Base-by-base conservation (phyloP, 371 early-diverging fungal genomes). In the Mucor mucedo region DNA sequence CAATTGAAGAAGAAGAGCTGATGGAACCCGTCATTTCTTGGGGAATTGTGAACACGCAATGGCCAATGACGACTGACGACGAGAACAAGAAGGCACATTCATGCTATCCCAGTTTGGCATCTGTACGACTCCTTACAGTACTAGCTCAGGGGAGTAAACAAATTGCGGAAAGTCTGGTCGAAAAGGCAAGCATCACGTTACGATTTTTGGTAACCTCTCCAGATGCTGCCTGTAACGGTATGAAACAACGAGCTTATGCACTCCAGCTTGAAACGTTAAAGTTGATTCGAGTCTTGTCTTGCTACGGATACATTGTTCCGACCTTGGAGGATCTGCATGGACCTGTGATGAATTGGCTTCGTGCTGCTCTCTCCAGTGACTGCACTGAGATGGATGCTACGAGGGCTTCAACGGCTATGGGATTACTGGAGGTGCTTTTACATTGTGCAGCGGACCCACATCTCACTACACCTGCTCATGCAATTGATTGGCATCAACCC, bases 401-500 rank as follows among this genome's bases (percentile, higher is more conserved):
- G 2, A 63, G 76, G n/a, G 73, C 76, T 0, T 52, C 65, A 0
- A 67, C 75, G 0, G 71, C 69, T 0, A 60, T 77, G 5, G 60
- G 59, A 1, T 27, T 82, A 33, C 47, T 79, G 33, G 75, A 77
- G 27, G 57, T 73, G 4, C 69, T 73, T 27, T 58, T 79, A 28
- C 78, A 84, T 66, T 77, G 78, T 11, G 84, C 84, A 2, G 84
- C 80, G 5, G 85, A 87, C 65, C 83, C 78, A 14, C 87, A 84
- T 56, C 75, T 77, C 32, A 83, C 83, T 0, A 66, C 68, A 2
- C 87, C 87, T 21, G 79, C 78, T 41, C 85, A 84, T 62, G 82
- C 82, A 2, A 79, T 87, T 29, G 80, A 76, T 28, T 87, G 87
- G 87, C 82, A 81, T 52, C 85, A 87, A 54, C 78, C 83, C 0